Evolutionary conservation across 371 early-diverging fungal genomes (phyloP), one percentile per base, ranked within the genome.

Genomic region (Apophysomyces sp.): DNA sequence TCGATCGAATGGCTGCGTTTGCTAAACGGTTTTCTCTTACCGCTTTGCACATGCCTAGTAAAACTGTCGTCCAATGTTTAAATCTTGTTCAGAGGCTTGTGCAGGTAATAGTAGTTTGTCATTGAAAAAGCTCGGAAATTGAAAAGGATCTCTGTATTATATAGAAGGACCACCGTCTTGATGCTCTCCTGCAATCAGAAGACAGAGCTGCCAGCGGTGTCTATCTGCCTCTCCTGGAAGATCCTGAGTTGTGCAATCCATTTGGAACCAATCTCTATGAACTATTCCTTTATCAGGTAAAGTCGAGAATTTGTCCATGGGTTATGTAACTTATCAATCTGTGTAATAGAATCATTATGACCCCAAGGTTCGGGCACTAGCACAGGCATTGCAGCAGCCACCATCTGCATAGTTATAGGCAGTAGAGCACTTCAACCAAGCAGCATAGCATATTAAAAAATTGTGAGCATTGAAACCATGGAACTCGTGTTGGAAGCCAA

Each of bases 241-340:
- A 97, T 63, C 94, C 96, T 1, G 96, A 97, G 61, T 82, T 96
- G 64, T 94, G 94, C 70, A 97, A 97, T 65, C 94, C 97, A 4
- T 92, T 93, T 75, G 92, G 93, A 4, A 89, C 95, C 12, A 92
- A 88, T 71, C 63, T 95, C 37, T 95, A 91, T 79, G 97, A 96
- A 67, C 73, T 94, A 39, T 83, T 83, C 61, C 80, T 89, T 58
- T 84, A 92, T 62, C 80, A 86, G 84, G 90, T 90, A 83, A 44
- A 9, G 1, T 4, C 49, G 9, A 7, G 16, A 21, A 18, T 21
- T 21, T 16, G 4, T 44, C 9, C 21, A 18, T 24, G 6, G 0
- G 24, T 3, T 1, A 21, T 11, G 11, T 9, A 21, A n/a, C 0
- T 21, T 16, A n/a, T 44, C n/a, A 41, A 16, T 44, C 21, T 58